Conservation (phyloP, 2,329 filamentous ascomycete genomes). For the Cordyceps militaris region DNA sequence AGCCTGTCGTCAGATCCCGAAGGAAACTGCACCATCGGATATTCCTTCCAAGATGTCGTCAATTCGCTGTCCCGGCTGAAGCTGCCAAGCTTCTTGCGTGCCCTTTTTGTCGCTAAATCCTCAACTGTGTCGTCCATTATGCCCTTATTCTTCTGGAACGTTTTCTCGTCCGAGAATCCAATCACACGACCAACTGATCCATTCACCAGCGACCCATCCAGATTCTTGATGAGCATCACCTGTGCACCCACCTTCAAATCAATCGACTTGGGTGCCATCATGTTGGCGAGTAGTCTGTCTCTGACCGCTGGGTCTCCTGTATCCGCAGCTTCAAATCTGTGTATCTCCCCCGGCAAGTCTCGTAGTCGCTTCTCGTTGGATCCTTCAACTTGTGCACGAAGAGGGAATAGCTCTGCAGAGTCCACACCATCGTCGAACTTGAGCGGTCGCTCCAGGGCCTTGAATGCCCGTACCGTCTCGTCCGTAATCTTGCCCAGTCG, state of each 20-base stretch:
- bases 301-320: slow-evolving; percentile 63
- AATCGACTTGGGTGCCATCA: slow-evolving; percentile 82
- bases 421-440: slow-evolving; percentile 65
- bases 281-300: slow-evolving; percentile 75
- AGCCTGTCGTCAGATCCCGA: slow-evolving; percentile 63
- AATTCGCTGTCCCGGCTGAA: slow-evolving; percentile 37
- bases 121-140: slow-evolving; percentile 37
- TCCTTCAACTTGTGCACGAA: slow-evolving; percentile 77
- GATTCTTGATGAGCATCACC: slow-evolving; percentile 99
- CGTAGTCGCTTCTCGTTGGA: slow-evolving; percentile 73
- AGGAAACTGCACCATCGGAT: slow-evolving; percentile 78
- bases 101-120: slow-evolving; percentile 37
- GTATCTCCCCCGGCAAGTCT: slow-evolving; percentile 59
- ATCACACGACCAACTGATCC: slow-evolving; percentile 82
- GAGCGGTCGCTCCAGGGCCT: slow-evolving; percentile 61
- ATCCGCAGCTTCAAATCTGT: slow-evolving; percentile 68
- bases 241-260: slow-evolving; percentile 86
- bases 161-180: slow-evolving; percentile 33
- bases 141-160: slow-evolving; percentile 31
- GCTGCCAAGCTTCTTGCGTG: slow-evolving; percentile 50
- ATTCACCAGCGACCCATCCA: slow-evolving; percentile 90
- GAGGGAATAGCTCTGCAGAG: slow-evolving; percentile 83
- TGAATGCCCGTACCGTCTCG: slow-evolving; percentile 72
- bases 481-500: slow-evolving; percentile 73
- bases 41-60: slow-evolving; percentile 48